Conservation (phyloP, 2,329 filamentous ascomycete species). For the Harringtonia lauricola region DNA sequence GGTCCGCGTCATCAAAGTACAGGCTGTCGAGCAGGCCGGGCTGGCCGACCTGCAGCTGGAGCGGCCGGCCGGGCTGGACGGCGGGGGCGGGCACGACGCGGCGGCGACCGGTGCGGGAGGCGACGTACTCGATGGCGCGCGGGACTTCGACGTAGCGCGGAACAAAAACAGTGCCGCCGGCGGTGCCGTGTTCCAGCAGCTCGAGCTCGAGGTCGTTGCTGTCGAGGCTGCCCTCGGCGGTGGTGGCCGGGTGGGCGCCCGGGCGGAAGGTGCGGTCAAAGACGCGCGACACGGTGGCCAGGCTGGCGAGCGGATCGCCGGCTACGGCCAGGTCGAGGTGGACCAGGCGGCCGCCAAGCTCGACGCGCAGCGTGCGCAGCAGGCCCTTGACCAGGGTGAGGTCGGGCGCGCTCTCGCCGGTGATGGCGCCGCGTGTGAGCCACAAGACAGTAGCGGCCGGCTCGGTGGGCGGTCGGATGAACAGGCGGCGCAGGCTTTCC, state of each 20-base stretch:
- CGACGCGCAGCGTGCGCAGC: conserved; percentile 19
- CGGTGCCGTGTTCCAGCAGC: conserved; percentile 5
- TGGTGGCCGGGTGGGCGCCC: not conserved
- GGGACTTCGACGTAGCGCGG: conserved; percentile 10
- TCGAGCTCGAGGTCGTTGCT: conserved; percentile 5
- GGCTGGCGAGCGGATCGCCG: conserved; percentile 5
- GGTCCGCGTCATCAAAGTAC: conserved; percentile 13
- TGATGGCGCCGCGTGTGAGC: conserved; percentile 19
- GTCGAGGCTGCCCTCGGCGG: not conserved
- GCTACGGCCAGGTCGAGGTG: conserved; percentile 17
- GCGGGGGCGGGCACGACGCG: conserved; percentile 3
- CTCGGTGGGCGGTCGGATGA: conserved; percentile 11
- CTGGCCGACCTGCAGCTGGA: conserved; percentile 10
- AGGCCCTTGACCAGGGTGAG: conserved; percentile 21
- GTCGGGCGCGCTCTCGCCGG: conserved; percentile 14
- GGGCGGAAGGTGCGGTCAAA: conserved; percentile 4
- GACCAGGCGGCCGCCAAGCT: conserved; percentile 12
- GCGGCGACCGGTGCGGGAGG: conserved; percentile 7
- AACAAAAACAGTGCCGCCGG: conserved; percentile 5
- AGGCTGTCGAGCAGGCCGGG: conserved; percentile 18
- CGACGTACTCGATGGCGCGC: conserved; percentile 6
- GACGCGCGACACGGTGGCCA: not conserved
- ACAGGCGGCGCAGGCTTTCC: conserved; percentile 15
- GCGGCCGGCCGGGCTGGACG: conserved; percentile 7
- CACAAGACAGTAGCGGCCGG: conserved; percentile 18